Base-by-base conservation (phyloP, 139 green algal species). In the Chlamydomonas incerta region DNA sequence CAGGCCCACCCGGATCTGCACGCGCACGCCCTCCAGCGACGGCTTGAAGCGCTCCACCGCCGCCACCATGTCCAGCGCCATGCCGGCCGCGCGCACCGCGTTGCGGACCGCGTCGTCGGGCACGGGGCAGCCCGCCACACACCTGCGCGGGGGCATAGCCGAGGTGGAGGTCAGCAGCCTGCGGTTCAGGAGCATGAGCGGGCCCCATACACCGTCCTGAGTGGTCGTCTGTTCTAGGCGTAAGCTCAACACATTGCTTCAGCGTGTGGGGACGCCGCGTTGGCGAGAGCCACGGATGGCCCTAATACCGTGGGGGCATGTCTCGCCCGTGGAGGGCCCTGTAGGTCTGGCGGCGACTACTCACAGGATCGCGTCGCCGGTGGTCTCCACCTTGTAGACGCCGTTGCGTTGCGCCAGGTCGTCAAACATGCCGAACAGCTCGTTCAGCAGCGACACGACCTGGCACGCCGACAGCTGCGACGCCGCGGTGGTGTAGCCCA, bases 401-500 rank as follows among this genome's bases (percentile, higher is more conserved):
- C 81, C 81, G 57, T 87, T 65, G 0, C 33, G 31, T 1, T 63
- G 18, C 15, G 57, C 58, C 24, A 87, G 55, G 15, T 74, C 81
- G 37, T 87, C 81, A 21, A 87, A 87, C 31, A 81, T 46, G 26
- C 14, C 72, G 69, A 80, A 87, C 24, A 87, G 81, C 81, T 87
- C 81, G 57, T 87, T 87, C 9, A 87, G 81, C 55, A 87, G 69
- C 33, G 47, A 74, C 33, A 87, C 70, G 0, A 87, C 81, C 81
- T 87, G 60, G 41, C 41, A 5, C 6, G 41, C 41, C 41, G 41
- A 50, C 41, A 50, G 41, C 41, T 50, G 63, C 41, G 41, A 50
- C 6, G 63, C 13, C 3, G 24, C 28, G 3, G 24, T 69, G 63
- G 63, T 69, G 29, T 69, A 69, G 29, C 31, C 66, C 20, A 21